A percentile compares a stretch with the other conserved stretches of the same genome.
Conservation (phyloP, 116 monocot genomes). For the Posidonia oceanica region DNA sequence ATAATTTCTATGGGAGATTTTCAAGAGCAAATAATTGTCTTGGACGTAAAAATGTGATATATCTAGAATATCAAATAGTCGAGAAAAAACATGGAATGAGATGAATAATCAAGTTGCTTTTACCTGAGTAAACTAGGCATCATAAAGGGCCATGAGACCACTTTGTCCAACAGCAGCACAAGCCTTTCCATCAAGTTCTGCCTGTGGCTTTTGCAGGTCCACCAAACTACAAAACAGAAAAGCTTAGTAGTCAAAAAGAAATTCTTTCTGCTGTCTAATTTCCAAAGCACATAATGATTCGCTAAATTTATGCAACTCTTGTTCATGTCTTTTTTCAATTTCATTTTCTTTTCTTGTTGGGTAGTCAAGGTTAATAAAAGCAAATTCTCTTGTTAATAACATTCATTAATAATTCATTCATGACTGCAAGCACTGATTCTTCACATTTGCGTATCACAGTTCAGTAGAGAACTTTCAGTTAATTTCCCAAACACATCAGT, state of each 20-base stretch:
- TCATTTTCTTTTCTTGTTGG: no score
- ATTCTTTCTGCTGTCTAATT: background rate
- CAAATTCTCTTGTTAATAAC: no score
- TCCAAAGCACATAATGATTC: no score
- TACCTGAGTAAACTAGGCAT: conserved; percentile 79
- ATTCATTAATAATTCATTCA: no score
- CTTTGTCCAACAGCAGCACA: conserved; percentile 96
- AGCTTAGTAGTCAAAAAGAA: background rate
- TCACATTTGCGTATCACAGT: no score
- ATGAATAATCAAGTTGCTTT: background rate
- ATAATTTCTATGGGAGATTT: background rate
- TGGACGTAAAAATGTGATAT: background rate
- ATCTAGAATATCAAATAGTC: background rate
- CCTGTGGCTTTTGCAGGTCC: conserved; percentile 87
- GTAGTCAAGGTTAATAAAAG: no score
- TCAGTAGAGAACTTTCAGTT: no score
- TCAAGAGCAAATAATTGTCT: background rate
- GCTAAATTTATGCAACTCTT: no score
- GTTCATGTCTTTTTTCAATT: no score
- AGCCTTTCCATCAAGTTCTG: conserved; percentile 84
- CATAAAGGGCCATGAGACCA: conserved; percentile 94
- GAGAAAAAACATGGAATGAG: background rate
- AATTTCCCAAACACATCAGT: no score
- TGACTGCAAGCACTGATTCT: no score
- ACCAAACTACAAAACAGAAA: conserved; percentile 51